Evolutionary conservation across 805 yeast genomes (phyloP), one percentile per base, ranked within the genome.

Genomic region (Suhomyces sp.): DNA sequence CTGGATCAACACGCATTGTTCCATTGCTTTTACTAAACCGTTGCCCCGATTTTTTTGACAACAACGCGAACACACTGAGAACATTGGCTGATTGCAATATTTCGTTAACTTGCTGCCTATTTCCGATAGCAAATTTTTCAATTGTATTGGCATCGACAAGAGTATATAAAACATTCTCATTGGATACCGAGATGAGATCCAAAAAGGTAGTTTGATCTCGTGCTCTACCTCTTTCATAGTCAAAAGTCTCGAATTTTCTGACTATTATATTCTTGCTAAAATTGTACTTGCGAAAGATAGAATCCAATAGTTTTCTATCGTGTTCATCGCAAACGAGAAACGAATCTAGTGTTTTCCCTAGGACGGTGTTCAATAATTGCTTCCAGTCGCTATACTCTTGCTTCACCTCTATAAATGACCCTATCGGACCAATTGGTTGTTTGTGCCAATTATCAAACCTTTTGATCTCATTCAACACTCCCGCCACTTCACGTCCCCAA

Each of bases 341-440:
- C 0, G 87, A 68, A 25, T 70, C 77, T 6, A 85, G 55, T 0
- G 76, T 57, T 7, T 63, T 58, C 2, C 69, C 69, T 19, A 88
- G 53, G 1, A 68, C 51, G 0, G 76, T 56, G 47, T 86, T 95
- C 5, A 90, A 52, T 4, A 83, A 56, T 16, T 72, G 72, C 4
- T 71, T 60, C 88, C 88, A 90, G 19, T 63, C 54, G 14, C 68
- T 59, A 47, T 59, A 76, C 6, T 72, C 79, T 1, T 61, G 54
- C 48, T 77, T 83, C 10, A 91, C 63, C 4, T 74, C 65, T 2
- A 88, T 65, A 40, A 63, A 61, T 3, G 68, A 45, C 1, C 96
- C 96, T 2, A 91, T 43, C 0, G 98, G 98, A 0, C 98, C 98
- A 12, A 82, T 56, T 0, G 95, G 95, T 22, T 50, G 51, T 2